Conservation (phyloP, 2,329 filamentous ascomycete species). For the Colletotrichum ledebouriae region DNA sequence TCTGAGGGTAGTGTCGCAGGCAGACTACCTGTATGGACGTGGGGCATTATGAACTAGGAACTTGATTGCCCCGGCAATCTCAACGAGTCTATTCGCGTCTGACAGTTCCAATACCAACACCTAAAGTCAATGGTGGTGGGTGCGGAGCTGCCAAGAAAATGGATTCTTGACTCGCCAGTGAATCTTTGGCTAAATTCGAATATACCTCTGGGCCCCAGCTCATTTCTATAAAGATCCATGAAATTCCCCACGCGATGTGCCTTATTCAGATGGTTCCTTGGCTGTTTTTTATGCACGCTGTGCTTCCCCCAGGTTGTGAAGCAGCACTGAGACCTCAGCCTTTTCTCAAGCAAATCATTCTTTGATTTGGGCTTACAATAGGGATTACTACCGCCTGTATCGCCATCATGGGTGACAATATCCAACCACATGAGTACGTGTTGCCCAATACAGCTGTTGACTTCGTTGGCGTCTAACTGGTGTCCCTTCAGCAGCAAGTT, state of each 20-base stretch:
- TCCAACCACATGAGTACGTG: constrained; percentile 21
- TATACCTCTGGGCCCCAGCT: constrained; percentile 19
- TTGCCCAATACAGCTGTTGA: too few relatives aligned
- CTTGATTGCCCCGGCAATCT: constrained; percentile 32
- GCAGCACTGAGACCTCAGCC: not conserved
- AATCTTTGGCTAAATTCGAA: constrained; percentile 23
- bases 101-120: constrained; percentile 16
- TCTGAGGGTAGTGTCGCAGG: constrained; percentile 14
- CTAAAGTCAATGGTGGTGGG: constrained; percentile 24
- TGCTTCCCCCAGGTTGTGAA: constrained; percentile 24
- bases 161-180: constrained; percentile 21
- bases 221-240: constrained; percentile 38
- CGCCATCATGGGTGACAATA: constrained; percentile 39
- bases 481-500: constrained; percentile 46
- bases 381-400: not conserved
- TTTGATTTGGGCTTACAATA: not conserved
- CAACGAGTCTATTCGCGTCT: constrained; percentile 19
- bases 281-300: constrained; percentile 1
- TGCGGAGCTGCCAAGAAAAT: constrained; percentile 36
- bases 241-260: constrained; percentile 11
- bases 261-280: not conserved
- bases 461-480: not conserved
- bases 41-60: constrained; percentile 23
- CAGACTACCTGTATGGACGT: constrained; percentile 24
- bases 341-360: not conserved